Base-by-base conservation (phyloP, 2,329 filamentous ascomycete genomes). In the Cordyceps militaris region DNA sequence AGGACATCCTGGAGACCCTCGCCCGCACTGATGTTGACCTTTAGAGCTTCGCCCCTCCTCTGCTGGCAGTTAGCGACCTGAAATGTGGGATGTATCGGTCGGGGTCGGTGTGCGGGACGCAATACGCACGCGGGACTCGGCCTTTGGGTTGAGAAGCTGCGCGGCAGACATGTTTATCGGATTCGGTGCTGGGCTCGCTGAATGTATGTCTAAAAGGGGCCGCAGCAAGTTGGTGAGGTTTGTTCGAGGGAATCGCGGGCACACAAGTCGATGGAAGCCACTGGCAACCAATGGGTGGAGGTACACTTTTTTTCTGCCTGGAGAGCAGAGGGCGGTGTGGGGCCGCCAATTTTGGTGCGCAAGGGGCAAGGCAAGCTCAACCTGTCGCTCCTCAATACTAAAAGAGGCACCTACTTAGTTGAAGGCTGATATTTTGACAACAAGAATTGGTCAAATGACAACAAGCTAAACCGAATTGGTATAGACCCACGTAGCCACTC, bases 81-180 rank as follows among this genome's bases (percentile, higher is more conserved):
- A 64, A 66, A 60, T 59, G 66, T 66, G 66, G 59, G 65, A 63
- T 59, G 61, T 58, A 59, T 48, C 53, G 30, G 28, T 38, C 40
- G 58, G 34, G 49, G 60, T 59, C 57, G 56, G 61, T 54, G 38
- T 38, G 4, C 52, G 30, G 40, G 49, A 62, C 16, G 21, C 4
- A 60, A 63, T 61, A 79, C 88, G 68, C 81, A 95, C 91, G 77
- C 94, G 87, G 68, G 92, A 97, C 80, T 99, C 94, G 70, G 94
- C 94, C 81, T 99, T 99, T 62, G 94, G 94, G 76, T 99, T 99
- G 65, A 99, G 87, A 70, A 99, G 86, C 79, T 97, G 93, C 70
- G 94, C 92, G 67, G 94, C 94, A 77, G 92, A 97, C 94, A 97
- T 97, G 54, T 61, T 72, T 66, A 32, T 52, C 30, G 34, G 26